Evolutionary conservation across 140 eudicot species (phyloP).

Genomic region (Bidens hawaiensis): DNA sequence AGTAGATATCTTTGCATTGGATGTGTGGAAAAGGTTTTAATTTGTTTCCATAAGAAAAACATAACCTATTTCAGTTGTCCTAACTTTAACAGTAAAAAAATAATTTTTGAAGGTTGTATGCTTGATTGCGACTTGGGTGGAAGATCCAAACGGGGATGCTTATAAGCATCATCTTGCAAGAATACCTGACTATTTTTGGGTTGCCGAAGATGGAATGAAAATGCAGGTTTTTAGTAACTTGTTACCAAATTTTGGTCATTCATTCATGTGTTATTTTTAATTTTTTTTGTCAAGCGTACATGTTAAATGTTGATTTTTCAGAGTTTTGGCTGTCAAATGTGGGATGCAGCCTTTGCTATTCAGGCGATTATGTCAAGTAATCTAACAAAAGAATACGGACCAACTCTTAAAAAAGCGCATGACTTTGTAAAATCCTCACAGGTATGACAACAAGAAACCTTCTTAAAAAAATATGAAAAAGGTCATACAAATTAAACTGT

Average conservation of each 20-base stretch:
- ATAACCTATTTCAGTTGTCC: neutral
- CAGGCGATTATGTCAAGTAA: slow-evolving; percentile 57
- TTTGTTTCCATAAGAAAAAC: neutral
- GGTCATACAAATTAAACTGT: neutral
- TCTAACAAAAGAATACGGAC: slow-evolving; percentile 40
- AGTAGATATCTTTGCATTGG: slow-evolving; percentile 59
- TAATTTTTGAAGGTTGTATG: slow-evolving; percentile 34
- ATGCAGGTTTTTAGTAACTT: slow-evolving; percentile 36
- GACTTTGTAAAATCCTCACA: slow-evolving; percentile 61
- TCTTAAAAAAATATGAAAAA: neutral
- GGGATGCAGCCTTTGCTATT: slow-evolving; percentile 61
- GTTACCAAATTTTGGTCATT: neutral
- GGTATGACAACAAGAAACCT: slow-evolving; percentile 23
- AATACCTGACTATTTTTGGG: slow-evolving; percentile 64
- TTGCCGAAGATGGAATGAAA: slow-evolving; percentile 78
- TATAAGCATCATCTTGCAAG: slow-evolving; percentile 62
- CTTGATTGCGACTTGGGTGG: slow-evolving; percentile 54
- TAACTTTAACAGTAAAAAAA: neutral
- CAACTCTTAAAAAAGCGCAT: slow-evolving; percentile 51
- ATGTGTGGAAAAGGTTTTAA: slow-evolving; percentile 45
- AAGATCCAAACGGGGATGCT: slow-evolving; percentile 56
- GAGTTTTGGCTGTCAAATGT: slow-evolving; percentile 54
- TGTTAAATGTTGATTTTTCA: slow-evolving; percentile 4
- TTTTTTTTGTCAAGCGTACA: neutral
- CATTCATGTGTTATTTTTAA: neutral